Base-by-base conservation (phyloP, 2,329 filamentous ascomycete genomes). In the Fusarium sp. region DNA sequence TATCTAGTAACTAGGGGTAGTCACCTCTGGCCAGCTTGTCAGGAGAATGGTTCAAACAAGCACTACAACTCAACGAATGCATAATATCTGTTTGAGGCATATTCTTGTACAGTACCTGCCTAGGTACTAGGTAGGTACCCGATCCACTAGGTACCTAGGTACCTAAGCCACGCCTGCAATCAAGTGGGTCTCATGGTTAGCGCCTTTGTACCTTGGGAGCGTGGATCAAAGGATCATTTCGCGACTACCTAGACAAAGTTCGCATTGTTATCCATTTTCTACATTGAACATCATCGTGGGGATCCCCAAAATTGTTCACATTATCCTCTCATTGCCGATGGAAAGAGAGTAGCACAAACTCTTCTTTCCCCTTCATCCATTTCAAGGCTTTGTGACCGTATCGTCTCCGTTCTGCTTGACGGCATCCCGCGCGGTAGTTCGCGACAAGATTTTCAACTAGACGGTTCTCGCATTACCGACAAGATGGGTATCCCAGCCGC, bases 401-500 rank as follows among this genome's bases (percentile, higher is more conserved):
- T 65, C 42, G 25, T 40, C 24, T 40, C 22, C 29, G 20, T 27
- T 53, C n/a, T 47, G 29, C 24, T 49, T 42, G 8, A 25, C 47
- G 53, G 40, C 46, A 40, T 40, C 52, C 53, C 38, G 64, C 66
- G 56, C 51, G 50, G 51, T 32, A 62, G 43, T 44, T 62, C n/a
- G 45, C 58, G n/a, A 50, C 54, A 45, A 40, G 18, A 49, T 34
- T 52, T 22, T 64, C 29, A 43, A 66, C 42, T 24, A 34, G 34
- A 25, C 49, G 47, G 57, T 25, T 30, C 22, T 32, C 15, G 43
- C 30, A 32, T 25, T 43, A 50, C n/a, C 44, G 40, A 62, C 78
- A 84, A 74, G 66, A 97, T 97, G 94, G 94, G 94, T 91, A 95
- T 97, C 77, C 94, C 94, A 74, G 94, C 95, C 67, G 92, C 96